Percentiles rank a stretch among this genome's conserved stretches.
These are phyloP conservation scores for Trichoderma lentiforme DNA, from an alignment of 2,329 filamentous ascomycete species.

Conservation along the genomic window DNA sequence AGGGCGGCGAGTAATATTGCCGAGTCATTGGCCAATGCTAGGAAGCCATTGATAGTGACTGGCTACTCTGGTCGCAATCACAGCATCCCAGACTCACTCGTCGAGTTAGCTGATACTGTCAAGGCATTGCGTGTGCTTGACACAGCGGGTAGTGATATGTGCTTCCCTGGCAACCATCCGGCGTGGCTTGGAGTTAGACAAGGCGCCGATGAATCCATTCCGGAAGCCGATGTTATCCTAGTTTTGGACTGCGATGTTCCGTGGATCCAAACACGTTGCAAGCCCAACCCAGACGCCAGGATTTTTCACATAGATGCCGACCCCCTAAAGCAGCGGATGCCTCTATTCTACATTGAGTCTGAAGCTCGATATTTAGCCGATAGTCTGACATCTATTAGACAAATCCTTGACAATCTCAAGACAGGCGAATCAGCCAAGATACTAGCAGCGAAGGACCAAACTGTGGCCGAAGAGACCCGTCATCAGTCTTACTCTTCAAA, in stretches of 20 bases:
- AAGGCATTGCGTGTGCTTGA: background rate
- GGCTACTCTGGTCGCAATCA: conserved; percentile 5
- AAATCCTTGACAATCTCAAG: background rate
- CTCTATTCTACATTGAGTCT: background rate
- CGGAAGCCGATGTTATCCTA: background rate
- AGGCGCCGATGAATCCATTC: background rate
- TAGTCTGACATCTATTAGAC: background rate
- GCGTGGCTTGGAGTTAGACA: background rate
- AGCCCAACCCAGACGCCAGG: background rate
- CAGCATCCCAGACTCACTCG: background rate
- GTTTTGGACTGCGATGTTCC: conserved; percentile 1
- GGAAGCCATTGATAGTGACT: background rate
- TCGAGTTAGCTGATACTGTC: background rate
- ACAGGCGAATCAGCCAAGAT: background rate
- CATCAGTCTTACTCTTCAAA: background rate
- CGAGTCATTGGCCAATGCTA: background rate
- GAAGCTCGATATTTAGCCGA: background rate
- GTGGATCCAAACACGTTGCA: background rate
- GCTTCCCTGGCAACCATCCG: background rate
- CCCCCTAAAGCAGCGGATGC: background rate
- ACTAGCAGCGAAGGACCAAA: background rate
- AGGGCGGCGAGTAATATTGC: background rate
- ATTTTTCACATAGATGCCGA: background rate
- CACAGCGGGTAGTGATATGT: background rate
- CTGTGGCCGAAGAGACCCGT: background rate